These are phyloP conservation scores for Tuber melanosporum DNA, from an alignment of 495 filamentous ascomycete species.

Conservation along the genomic window DNA sequence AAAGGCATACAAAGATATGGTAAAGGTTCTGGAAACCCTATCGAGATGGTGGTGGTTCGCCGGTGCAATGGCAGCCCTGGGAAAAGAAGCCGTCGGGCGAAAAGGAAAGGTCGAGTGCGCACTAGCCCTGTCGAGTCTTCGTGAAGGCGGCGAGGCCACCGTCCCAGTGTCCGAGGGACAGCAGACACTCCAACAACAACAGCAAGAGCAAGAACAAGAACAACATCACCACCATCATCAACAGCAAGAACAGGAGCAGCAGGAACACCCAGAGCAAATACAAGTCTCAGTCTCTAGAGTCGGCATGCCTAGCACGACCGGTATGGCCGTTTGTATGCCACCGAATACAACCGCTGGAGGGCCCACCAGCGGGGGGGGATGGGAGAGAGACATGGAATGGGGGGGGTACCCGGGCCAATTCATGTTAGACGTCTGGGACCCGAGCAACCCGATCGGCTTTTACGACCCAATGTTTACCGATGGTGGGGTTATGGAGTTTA, in stretches of 20 bases:
- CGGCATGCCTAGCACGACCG: neutral
- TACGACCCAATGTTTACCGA: neutral
- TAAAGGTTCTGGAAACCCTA: constrained; percentile 24
- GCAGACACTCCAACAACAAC: neutral
- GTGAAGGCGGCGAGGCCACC: constrained; percentile 15
- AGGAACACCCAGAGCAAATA: neutral
- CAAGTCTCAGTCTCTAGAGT: neutral
- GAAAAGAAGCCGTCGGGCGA: constrained; percentile 26
- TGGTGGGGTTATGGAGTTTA: neutral
- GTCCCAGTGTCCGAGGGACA: neutral
- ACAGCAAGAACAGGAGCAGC: neutral
- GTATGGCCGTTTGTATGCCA: neutral
- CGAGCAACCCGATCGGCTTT: neutral
- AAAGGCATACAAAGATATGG: constrained; percentile 18
- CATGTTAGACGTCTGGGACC: neutral
- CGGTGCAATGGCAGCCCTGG: constrained; percentile 36
- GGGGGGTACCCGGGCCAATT: neutral
- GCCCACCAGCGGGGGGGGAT: neutral
- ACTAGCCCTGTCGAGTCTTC: constrained; percentile 26
- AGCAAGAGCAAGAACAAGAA: neutral
- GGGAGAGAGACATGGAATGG: neutral
- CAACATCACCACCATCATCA: neutral
- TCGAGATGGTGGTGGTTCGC: constrained; percentile 38
- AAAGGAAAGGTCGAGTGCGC: constrained; percentile 31
- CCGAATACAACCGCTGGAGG: neutral